Evolutionary conservation across 2,329 filamentous ascomycete genomes (phyloP), one percentile per base, ranked within the genome.

Genomic region (Ophiostoma australiae): DNA sequence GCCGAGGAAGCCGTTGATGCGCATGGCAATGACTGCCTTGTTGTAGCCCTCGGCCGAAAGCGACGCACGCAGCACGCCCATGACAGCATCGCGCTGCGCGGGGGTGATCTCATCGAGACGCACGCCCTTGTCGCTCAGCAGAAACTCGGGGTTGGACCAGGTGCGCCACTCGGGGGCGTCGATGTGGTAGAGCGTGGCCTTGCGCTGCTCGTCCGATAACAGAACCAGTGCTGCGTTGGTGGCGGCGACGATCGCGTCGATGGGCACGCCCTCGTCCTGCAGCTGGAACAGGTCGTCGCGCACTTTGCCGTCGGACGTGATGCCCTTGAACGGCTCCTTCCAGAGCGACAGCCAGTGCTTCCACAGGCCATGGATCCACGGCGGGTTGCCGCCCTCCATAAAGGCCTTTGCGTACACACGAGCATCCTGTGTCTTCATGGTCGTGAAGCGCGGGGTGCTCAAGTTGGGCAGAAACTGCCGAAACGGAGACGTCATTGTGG

Each of bases 1-100:
- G 65, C 90, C 91, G 0, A 93, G 84, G 79, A 92, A 93, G 70
- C 89, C 87, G 78, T 93, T 93, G 77, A 91, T 87, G 71, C 87
- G 87, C 89, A 91, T 92, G 0, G 90, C 90, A 0, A 81, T 83
- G 1, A 89, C 71, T 10, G 90, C 90, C 76, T 93, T 93, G 23
- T 84, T 78, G 79, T 92, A 93, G 17, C 91, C 91, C 76, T 91
- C 88, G 0, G 87, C 84, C 0, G 89, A 91, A 0, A 93, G 82
- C 0, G 88, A 87, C 0, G 82, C 77, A 69, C 84, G 75, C 1
- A 93, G 80, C 3, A 93, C 79, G 6, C 78, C 77, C 52, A 91
- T 80, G 6, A 89, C 84, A 35, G 83, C 79, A 31, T 81, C 77
- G 2, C 84, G 82, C 27, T 85, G 55, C 31, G 37, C 70, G 0